Percentiles rank a stretch among this genome's conserved stretches.
Evolutionary conservation across 1,284 basidiomycete species (phyloP).

Genomic region (Microbotryum intermedium): DNA sequence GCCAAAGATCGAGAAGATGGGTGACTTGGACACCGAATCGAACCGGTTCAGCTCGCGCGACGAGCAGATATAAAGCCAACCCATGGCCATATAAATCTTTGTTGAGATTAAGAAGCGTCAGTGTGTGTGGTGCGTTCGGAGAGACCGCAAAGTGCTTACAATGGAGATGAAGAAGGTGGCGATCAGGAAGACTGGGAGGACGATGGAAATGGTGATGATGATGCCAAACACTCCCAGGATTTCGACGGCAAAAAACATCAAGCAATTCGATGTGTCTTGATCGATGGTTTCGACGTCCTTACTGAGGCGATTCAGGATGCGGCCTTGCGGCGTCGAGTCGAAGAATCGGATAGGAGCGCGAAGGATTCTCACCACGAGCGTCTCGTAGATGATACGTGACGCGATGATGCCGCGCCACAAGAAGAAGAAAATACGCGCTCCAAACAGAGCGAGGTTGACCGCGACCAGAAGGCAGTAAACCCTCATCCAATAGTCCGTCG

Average conservation of each 20-base stretch:
- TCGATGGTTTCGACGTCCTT: slow-evolving; percentile 44
- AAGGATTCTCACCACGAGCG: slow-evolving; percentile 26
- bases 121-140: neutral
- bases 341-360: slow-evolving; percentile 31
- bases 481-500: slow-evolving; percentile 29
- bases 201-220: slow-evolving; percentile 32
- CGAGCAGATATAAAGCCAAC: slow-evolving; percentile 43
- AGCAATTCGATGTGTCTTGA: slow-evolving; percentile 37
- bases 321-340: slow-evolving; percentile 39
- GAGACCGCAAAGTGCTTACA: slow-evolving; percentile 7
- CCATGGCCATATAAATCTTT: slow-evolving; percentile 41
- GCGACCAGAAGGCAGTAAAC: slow-evolving; percentile 25
- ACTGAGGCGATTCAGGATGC: slow-evolving; percentile 46
- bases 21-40: slow-evolving; percentile 36
- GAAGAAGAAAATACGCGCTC: slow-evolving; percentile 20
- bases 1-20: slow-evolving; percentile 39
- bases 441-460: slow-evolving; percentile 19
- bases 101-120: neutral
- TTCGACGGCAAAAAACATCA: slow-evolving; percentile 22
- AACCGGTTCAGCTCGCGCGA: slow-evolving; percentile 43
- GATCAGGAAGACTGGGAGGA: slow-evolving; percentile 39
- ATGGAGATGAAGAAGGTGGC: slow-evolving; percentile 40
- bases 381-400: slow-evolving; percentile 18
- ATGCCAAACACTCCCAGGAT: slow-evolving; percentile 24
- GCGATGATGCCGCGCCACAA: slow-evolving; percentile 28